Evolutionary conservation across 768 basidiomycete genomes (phyloP), one percentile per base, ranked within the genome.

Genomic region (Podaxis rugospora): DNA sequence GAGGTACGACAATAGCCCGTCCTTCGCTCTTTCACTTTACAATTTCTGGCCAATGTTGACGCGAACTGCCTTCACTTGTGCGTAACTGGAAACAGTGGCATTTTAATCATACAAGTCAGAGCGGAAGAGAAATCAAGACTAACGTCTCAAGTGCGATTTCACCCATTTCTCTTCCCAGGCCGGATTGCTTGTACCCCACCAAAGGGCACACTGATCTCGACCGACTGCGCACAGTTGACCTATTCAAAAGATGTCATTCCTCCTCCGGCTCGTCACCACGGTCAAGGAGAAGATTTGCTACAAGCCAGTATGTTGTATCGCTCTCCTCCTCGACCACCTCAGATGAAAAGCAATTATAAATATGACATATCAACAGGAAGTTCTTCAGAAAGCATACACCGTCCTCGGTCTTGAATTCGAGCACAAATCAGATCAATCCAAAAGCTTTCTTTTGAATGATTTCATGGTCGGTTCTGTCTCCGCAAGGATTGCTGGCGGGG

Each of bases 251-350:
- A 25, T 4, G 47, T 49, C 10, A 49, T 21, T 21, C 10, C 21
- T 2, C 44, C 21, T 47, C 1, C 18, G 14, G 16, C n/a, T 47
- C 21, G 13, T 27, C 2, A 23, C 18, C 11, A 21, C 11, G 0
- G 51, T 37, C 68, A 28, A 1, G 68, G 77, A 91, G 92, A 58
- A 95, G 82, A 6, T 89, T 86, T 1, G 87, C 84, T 5, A 89
- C 91, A 28, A 94, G 82, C 44, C 93, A 93, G 74, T 92, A 92
- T 2, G 53, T 77, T 0, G 88, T 86, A 69, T 93, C 84, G 75
- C 95, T 95, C 44, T 90, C 93, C 69, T 80, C 76, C 42, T 71
- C 72, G 60, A 86, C 69, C 37, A 78, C 82, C 56, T 87, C 85
- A 57, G 53, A 1, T 49, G 0, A 32, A 21, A 40, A 57, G 2